Evolutionary conservation across 805 yeast genomes (phyloP).

Genomic region (Hanseniaspora vineae): DNA sequence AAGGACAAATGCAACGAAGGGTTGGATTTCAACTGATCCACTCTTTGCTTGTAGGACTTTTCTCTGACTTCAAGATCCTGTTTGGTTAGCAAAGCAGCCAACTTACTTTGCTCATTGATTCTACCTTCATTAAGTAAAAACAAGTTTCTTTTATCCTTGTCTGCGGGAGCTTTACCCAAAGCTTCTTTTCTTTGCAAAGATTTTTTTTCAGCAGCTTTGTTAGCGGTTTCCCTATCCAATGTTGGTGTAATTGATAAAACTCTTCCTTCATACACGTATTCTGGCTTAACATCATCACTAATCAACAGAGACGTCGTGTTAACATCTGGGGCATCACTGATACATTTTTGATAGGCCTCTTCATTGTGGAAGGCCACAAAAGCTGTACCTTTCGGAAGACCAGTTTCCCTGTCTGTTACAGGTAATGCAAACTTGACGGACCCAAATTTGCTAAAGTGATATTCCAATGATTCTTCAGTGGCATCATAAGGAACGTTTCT

Average conservation of each 20-base stretch:
- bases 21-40: slow-evolving; percentile 79
- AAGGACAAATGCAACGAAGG: slow-evolving; percentile 86
- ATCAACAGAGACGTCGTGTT: slow-evolving; percentile 55
- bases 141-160: slow-evolving; percentile 72
- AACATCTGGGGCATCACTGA: slow-evolving; percentile 66
- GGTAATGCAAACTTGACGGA: slow-evolving; percentile 87
- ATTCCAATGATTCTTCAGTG: slow-evolving; percentile 60
- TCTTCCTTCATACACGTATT: slow-evolving; percentile 86
- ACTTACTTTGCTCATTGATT: slow-evolving; percentile 63
- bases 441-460: slow-evolving; percentile 75
- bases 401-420: slow-evolving; percentile 74
- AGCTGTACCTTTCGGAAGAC: slow-evolving; percentile 86
- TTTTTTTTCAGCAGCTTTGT: slow-evolving; percentile 56
- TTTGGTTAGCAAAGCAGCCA: slow-evolving; percentile 54
- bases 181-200: slow-evolving; percentile 59
- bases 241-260: slow-evolving; percentile 74
- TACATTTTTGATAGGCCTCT: slow-evolving; percentile 53
- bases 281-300: slow-evolving; percentile 84
- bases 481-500: slow-evolving; percentile 94
- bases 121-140: slow-evolving; percentile 90
- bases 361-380: slow-evolving; percentile 72
- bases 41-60: slow-evolving; percentile 72
- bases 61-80: slow-evolving; percentile 81
- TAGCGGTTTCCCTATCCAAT: slow-evolving; percentile 77
- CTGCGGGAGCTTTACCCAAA: slow-evolving; percentile 69